phyloP scores from a whole-genome alignment of 2,329 filamentous ascomycete genomes.

The Cladobotryum protrusum region DNA sequence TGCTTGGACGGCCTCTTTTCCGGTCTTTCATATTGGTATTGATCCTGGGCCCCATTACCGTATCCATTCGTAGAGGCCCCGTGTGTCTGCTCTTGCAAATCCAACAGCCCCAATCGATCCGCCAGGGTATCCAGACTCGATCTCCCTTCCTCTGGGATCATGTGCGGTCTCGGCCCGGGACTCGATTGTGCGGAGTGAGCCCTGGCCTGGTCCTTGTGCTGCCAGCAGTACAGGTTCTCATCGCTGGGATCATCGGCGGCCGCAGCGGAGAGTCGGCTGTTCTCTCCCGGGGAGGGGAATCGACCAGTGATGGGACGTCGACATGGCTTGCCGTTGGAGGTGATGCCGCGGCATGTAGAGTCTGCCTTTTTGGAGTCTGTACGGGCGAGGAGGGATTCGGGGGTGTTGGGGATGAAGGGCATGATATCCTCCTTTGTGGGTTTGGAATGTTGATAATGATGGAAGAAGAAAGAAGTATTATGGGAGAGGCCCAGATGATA shows the following conservation, averaged over 20 bases:
- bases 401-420: slow-evolving; percentile 52
- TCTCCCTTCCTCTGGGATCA: slow-evolving; percentile 45
- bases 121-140: slow-evolving; percentile 84
- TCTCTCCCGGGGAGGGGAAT: slow-evolving; percentile 10
- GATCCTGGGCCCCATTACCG: slow-evolving; percentile 3
- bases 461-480: neutral
- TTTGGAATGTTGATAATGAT: neutral
- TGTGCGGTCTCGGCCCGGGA: slow-evolving; percentile 35
- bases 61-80: no score
- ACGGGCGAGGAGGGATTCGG: slow-evolving; percentile 71
- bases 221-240: slow-evolving; percentile 79
- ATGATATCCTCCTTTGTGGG: slow-evolving; percentile 17
- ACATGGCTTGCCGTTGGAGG: slow-evolving; percentile 74
- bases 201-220: slow-evolving; percentile 82
- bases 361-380: slow-evolving; percentile 79
- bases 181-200: slow-evolving; percentile 38
- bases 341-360: slow-evolving; percentile 84
- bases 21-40: neutral
- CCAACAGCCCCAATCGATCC: slow-evolving; percentile 69
- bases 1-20: slow-evolving; percentile 18
- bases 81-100: slow-evolving; percentile 37
- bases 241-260: slow-evolving; percentile 44
- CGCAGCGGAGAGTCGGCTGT: slow-evolving; percentile 14
- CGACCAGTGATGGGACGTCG: slow-evolving; percentile 56
- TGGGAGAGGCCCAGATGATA: no score